Evolutionary conservation across 2,329 filamentous ascomycete genomes (phyloP).

Genomic region (Fusarium keratoplasticum): DNA sequence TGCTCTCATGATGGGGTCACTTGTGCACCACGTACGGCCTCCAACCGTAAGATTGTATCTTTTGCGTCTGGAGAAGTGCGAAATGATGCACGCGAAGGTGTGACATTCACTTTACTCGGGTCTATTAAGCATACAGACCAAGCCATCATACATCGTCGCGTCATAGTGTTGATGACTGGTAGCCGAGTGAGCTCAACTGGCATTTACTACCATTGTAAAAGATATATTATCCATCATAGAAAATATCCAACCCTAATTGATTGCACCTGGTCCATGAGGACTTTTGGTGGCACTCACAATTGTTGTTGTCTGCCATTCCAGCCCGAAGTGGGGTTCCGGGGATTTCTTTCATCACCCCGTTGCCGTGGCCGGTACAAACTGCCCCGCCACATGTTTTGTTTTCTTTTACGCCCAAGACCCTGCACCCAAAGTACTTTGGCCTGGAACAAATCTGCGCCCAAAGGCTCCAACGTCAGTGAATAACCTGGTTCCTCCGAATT

Average conservation of each 20-base stretch:
- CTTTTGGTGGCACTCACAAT: background rate
- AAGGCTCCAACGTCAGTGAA: background rate
- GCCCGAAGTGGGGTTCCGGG: constrained; percentile 30
- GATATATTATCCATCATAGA: background rate
- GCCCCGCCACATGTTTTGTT: constrained; percentile 42
- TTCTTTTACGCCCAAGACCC: constrained; percentile 26
- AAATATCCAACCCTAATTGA: background rate
- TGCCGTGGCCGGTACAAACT: constrained; percentile 31
- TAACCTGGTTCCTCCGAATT: background rate
- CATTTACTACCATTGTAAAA: background rate
- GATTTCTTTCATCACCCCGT: constrained; percentile 15
- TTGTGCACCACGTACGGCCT: constrained; percentile 1
- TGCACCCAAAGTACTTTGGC: background rate
- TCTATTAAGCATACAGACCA: background rate
- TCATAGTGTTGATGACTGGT: background rate
- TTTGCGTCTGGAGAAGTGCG: background rate
- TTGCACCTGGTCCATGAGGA: background rate
- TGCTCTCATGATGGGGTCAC: constrained; percentile 3
- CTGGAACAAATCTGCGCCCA: background rate
- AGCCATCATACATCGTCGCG: background rate
- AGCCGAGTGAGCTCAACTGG: background rate
- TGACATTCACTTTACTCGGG: background rate
- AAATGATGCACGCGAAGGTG: background rate
- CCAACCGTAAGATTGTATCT: background rate
- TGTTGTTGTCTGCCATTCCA: background rate